Conservation (phyloP, 352 stramenopile genomes). For the Phytophthora rubi region DNA sequence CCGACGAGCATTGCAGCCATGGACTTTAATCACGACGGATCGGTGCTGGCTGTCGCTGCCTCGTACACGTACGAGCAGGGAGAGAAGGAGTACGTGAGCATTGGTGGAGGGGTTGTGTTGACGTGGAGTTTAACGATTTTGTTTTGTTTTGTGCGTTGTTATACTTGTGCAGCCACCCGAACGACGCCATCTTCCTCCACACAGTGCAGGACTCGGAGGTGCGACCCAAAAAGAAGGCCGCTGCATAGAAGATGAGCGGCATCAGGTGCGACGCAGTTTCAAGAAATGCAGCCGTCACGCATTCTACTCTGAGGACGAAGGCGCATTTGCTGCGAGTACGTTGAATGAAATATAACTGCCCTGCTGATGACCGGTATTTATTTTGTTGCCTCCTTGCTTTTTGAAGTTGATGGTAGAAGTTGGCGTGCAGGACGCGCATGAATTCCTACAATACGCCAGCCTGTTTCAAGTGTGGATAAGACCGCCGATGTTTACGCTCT, state of each 20-base stretch:
- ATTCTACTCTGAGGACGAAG: too few relatives aligned
- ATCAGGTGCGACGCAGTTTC: neutral
- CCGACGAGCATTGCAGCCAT: conserved; percentile 92
- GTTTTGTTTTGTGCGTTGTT: neutral
- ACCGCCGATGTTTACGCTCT: neutral
- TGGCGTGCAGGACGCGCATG: neutral
- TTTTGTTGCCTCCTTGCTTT: conserved; percentile 5
- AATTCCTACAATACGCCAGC: neutral
- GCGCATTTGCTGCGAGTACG: conserved; percentile 12
- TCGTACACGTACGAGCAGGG: conserved; percentile 99
- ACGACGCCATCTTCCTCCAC: conserved; percentile 95
- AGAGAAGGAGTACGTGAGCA: conserved; percentile 90
- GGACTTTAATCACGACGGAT: conserved; percentile 95
- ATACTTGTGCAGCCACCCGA: conserved; percentile 76
- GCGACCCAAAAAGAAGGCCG: conserved; percentile 72
- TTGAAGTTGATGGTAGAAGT: neutral
- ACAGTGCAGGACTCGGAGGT: conserved; percentile 90
- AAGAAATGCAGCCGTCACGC: neutral
- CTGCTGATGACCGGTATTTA: conserved; percentile 12
- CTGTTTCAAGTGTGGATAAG: neutral
- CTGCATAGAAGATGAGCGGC: conserved; percentile 20
- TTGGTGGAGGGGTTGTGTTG: neutral
- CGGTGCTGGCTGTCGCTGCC: conserved; percentile 92
- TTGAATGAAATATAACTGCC: conserved; percentile 28
- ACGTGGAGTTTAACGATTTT: conserved; percentile 6